Conservation (phyloP, 306 rosid species). For the Malus fusca region DNA sequence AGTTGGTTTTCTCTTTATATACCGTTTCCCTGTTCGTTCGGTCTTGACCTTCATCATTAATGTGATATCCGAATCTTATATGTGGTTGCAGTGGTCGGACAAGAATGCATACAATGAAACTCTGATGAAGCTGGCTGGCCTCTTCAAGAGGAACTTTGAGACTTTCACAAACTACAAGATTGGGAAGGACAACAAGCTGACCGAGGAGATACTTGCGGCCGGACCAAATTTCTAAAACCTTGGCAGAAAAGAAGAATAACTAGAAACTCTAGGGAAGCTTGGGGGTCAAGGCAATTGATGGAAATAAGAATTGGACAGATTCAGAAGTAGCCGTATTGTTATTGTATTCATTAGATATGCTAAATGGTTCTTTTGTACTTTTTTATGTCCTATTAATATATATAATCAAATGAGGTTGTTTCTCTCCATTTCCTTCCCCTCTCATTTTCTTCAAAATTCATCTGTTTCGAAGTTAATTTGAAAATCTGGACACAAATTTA, state of each 20-base stretch:
- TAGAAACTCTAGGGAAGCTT: neutral
- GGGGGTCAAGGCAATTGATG: neutral
- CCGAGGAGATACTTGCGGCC: conserved; percentile 77
- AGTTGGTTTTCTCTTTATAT: conserved; percentile 15
- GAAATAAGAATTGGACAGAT: neutral
- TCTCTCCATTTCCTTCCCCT: neutral
- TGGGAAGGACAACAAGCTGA: conserved; percentile 48
- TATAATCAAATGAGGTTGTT: neutral
- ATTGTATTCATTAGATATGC: neutral
- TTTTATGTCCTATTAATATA: neutral
- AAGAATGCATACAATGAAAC: conserved; percentile 50
- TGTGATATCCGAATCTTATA: neutral
- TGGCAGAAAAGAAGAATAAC: neutral
- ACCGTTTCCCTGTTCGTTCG: neutral
- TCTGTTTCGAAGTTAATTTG: neutral
- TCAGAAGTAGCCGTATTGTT: neutral
- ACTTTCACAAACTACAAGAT: conserved; percentile 60
- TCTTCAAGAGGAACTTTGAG: conserved; percentile 71
- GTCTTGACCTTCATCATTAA: neutral
- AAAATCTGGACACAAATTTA: neutral
- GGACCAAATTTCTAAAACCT: conserved; percentile 44
- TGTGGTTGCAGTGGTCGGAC: conserved; percentile 60
- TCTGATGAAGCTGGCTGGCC: conserved; percentile 50
- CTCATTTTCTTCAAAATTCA: neutral
- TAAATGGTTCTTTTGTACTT: neutral